Conservation (phyloP, 2,329 filamentous ascomycete species). For the Aspergillus flavus region DNA sequence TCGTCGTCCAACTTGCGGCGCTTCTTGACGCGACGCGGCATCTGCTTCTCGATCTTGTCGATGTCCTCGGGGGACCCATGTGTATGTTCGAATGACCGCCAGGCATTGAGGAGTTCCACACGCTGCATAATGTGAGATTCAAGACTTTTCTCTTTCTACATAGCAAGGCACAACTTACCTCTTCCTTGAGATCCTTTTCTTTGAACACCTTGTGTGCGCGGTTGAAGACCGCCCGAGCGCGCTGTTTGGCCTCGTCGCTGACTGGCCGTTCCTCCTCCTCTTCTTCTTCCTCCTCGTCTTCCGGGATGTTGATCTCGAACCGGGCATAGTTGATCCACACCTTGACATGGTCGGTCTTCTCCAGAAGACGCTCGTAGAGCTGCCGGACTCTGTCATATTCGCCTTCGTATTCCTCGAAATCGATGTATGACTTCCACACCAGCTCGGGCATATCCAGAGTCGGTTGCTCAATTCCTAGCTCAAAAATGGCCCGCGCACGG, state of each 20-base stretch:
- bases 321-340: slow-evolving; percentile 99
- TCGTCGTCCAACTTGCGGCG: slow-evolving; percentile 89
- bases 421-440: slow-evolving; percentile 97
- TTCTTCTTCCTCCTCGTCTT: slow-evolving; percentile 66
- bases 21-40: slow-evolving; percentile 93
- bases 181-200: slow-evolving; percentile 86
- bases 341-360: slow-evolving; percentile 98
- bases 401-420: slow-evolving; percentile 95
- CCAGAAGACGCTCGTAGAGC: slow-evolving; percentile 85
- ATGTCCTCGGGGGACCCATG: slow-evolving; percentile 76
- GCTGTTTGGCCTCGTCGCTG: slow-evolving; percentile 79
- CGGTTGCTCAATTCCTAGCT: slow-evolving; percentile 80
- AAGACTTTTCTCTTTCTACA: background rate
- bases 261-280: slow-evolving; percentile 62
- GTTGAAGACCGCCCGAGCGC: slow-evolving; percentile 81
- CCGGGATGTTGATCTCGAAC: slow-evolving; percentile 93
- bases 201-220: slow-evolving; percentile 86
- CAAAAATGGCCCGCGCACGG: slow-evolving; percentile 85
- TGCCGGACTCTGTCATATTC: slow-evolving; percentile 81
- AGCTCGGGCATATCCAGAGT: slow-evolving; percentile 95
- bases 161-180: slow-evolving; percentile 51
- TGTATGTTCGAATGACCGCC: slow-evolving; percentile 87
- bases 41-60: slow-evolving; percentile 84
- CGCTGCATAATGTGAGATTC: slow-evolving; percentile 54
- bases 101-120: slow-evolving; percentile 87